phyloP scores from a whole-genome alignment of 495 filamentous ascomycete genomes.

The Neurospora tetraspora region DNA sequence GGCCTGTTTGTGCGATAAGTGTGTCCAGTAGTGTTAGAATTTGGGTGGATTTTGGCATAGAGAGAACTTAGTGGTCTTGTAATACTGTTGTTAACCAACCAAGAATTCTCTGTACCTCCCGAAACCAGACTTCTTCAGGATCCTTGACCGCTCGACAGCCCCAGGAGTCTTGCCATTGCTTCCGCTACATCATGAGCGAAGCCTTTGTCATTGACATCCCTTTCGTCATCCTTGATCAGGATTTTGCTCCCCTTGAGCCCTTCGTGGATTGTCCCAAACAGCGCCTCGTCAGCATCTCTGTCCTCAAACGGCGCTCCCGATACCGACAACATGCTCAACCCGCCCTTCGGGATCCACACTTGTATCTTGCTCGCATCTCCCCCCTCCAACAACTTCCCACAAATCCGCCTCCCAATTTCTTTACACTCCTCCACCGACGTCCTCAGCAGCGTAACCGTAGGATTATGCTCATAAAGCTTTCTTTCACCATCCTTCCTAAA shows the following conservation, averaged over 20 bases:
- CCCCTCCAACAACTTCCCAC: constrained; percentile 36
- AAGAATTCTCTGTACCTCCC: not conserved
- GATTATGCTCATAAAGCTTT: constrained; percentile 53
- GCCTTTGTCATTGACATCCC: constrained; percentile 28
- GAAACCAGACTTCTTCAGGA: not conserved
- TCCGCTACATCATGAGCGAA: constrained; percentile 36
- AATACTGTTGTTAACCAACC: not conserved
- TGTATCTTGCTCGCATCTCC: constrained; percentile 29
- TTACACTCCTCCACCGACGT: constrained; percentile 44
- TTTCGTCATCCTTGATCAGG: constrained; percentile 24
- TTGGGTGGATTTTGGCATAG: not conserved
- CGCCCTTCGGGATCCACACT: constrained; percentile 48
- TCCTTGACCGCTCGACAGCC: not conserved
- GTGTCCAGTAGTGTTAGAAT: not conserved
- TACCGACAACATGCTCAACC: constrained; percentile 27
- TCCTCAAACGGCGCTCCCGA: constrained; percentile 28
- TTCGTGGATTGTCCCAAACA: constrained; percentile 35
- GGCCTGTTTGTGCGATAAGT: not conserved
- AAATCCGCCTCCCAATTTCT: constrained; percentile 43
- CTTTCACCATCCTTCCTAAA: constrained; percentile 24
- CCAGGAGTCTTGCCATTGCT: constrained; percentile 12
- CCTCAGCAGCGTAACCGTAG: constrained; percentile 54
- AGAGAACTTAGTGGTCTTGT: not conserved
- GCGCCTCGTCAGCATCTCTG: constrained; percentile 20
- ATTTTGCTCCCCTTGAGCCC: constrained; percentile 21